Evolutionary conservation across 1,139 yeast genomes (phyloP).

Genomic region (Saccharomyces hybrid): DNA sequence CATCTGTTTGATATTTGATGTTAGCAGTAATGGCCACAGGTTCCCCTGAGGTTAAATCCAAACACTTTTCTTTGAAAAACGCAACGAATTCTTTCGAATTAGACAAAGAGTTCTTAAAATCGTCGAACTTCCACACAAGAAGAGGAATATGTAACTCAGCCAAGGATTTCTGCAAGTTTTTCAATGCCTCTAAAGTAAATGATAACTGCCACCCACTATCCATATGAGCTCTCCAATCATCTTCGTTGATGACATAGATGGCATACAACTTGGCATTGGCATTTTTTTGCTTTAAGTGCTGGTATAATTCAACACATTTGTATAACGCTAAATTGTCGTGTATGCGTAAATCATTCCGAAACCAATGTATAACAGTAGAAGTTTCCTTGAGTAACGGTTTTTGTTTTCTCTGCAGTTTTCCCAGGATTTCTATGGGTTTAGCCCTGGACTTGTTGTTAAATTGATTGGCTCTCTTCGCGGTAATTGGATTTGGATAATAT

Average conservation of each 20-base stretch:
- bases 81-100: neutral
- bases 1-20: neutral
- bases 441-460: neutral
- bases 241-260: conserved; percentile 37
- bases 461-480: conserved; percentile 9
- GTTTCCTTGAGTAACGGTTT: neutral
- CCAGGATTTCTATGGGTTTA: neutral
- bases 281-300: conserved; percentile 9
- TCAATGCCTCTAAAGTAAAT: conserved; percentile 35
- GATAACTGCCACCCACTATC: conserved; percentile 39
- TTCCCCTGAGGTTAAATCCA: neutral
- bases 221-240: conserved; percentile 38
- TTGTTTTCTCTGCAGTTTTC: neutral
- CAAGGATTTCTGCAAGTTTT: conserved; percentile 24
- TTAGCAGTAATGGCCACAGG: neutral
- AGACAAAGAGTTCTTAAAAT: neutral
- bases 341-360: conserved; percentile 38
- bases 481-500: conserved; percentile 9
- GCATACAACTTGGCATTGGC: conserved; percentile 33
- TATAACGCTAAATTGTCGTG: conserved; percentile 38
- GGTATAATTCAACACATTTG: conserved; percentile 33
- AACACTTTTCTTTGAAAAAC: neutral
- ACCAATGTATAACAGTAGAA: conserved; percentile 35
- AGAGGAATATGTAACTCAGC: neutral
- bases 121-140: neutral